phyloP scores from a whole-genome alignment of 305 asterid genomes.

The Rubia balearica region DNA sequence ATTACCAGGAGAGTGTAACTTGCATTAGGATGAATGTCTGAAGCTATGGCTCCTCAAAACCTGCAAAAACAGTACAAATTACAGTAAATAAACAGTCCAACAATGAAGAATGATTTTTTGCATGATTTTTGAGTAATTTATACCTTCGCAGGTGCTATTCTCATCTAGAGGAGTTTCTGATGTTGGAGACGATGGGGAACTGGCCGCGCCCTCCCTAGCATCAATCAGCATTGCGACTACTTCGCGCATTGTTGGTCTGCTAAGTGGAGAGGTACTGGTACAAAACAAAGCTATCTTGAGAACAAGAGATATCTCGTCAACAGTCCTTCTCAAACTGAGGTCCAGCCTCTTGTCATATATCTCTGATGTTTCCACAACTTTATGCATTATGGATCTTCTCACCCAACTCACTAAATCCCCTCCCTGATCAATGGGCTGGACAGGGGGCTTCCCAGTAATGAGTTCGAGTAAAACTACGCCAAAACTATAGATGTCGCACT shows the following conservation, averaged over 20 bases:
- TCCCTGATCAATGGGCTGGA: conserved; percentile 79
- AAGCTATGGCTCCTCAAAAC: conserved; percentile 12
- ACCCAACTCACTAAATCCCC: conserved; percentile 80
- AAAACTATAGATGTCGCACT: conserved; percentile 87
- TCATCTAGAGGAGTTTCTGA: conserved; percentile 68
- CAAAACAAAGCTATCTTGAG: conserved; percentile 81
- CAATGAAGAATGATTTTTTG: background rate
- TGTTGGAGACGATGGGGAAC: conserved; percentile 46
- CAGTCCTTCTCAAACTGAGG: conserved; percentile 37
- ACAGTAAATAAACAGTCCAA: background rate
- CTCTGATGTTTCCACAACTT: conserved; percentile 30
- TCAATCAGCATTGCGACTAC: conserved; percentile 71
- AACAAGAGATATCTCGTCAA: conserved; percentile 66
- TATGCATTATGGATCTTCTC: conserved; percentile 22
- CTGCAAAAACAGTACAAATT: conserved; percentile 14
- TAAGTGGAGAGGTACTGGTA: conserved; percentile 65
- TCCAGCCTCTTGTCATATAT: conserved; percentile 61
- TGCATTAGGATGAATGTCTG: background rate
- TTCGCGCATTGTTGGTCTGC: conserved; percentile 83
- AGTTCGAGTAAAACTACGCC: conserved; percentile 86
- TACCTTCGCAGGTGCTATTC: conserved; percentile 39
- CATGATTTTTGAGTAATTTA: no score
- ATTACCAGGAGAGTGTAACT: background rate
- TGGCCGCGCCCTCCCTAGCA: conserved; percentile 41
- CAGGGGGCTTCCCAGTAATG: conserved; percentile 79